phyloP scores from a whole-genome alignment of 345 rosid genomes.

The Triadica sebifera region DNA sequence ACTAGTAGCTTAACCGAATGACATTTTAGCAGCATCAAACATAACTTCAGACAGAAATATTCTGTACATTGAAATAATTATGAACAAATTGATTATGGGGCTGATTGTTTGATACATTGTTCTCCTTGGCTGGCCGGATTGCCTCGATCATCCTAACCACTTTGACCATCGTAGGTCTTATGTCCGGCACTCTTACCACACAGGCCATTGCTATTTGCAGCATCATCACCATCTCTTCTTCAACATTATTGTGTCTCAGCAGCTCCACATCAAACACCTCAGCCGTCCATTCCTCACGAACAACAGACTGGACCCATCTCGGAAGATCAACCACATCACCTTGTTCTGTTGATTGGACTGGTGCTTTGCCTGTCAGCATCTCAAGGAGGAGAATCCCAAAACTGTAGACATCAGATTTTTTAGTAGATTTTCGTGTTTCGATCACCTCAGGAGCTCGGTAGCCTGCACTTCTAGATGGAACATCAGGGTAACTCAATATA shows the following conservation, averaged over 20 bases:
- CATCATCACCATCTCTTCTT: conserved; percentile 95
- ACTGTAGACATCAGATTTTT: conserved; percentile 77
- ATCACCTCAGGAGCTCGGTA: conserved; percentile 78
- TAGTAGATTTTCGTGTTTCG: conserved; percentile 52
- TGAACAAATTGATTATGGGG: conserved; percentile 14
- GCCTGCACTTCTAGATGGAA: conserved; percentile 60
- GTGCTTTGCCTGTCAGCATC: conserved; percentile 82
- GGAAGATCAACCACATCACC: conserved; percentile 77
- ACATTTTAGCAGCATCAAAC: not conserved
- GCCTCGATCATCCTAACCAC: conserved; percentile 79
- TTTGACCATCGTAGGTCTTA: conserved; percentile 74
- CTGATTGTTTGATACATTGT: conserved; percentile 20
- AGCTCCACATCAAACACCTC: conserved; percentile 89
- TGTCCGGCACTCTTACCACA: conserved; percentile 60
- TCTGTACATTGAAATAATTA: not conserved
- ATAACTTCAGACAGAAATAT: not conserved
- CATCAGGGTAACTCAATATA: conserved; percentile 49
- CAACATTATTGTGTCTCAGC: conserved; percentile 54
- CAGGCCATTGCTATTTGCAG: conserved; percentile 92
- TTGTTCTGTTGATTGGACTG: conserved; percentile 51
- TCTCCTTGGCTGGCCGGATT: conserved; percentile 52
- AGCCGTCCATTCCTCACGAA: conserved; percentile 90
- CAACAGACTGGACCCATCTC: conserved; percentile 86
- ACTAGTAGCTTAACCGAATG: not conserved
- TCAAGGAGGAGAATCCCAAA: conserved; percentile 81